These are phyloP conservation scores for Nymphaea colorata DNA, from an alignment of 164 flowering plant genomes.

Conservation along the genomic window DNA sequence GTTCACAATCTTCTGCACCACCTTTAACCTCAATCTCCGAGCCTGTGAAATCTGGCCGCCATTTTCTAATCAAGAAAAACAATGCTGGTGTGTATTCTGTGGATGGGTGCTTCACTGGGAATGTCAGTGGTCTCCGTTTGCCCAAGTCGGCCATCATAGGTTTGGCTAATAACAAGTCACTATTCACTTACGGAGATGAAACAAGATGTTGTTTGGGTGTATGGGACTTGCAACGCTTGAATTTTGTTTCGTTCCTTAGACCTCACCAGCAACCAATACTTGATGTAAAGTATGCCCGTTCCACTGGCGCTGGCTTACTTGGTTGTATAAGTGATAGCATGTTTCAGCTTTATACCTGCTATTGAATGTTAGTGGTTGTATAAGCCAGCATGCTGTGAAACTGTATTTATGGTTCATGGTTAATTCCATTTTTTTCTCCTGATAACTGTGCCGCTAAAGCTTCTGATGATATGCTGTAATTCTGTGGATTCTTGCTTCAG, in stretches of 20 bases:
- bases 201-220: slow-evolving; percentile 27
- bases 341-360: slow-evolving; percentile 43
- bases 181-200: slow-evolving; percentile 70
- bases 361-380: background rate
- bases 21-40: slow-evolving; percentile 23
- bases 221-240: slow-evolving; percentile 53
- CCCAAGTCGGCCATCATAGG: slow-evolving; percentile 54
- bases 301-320: slow-evolving; percentile 27
- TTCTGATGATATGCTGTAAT: no score
- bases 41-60: slow-evolving; percentile 43
- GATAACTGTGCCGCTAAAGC: no score
- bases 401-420: no score
- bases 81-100: slow-evolving; percentile 25
- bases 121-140: slow-evolving; percentile 47
- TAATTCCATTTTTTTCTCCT: no score
- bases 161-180: slow-evolving; percentile 12
- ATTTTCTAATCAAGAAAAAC: slow-evolving; percentile 33
- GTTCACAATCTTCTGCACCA: slow-evolving; percentile 33
- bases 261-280: slow-evolving; percentile 32
- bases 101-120: slow-evolving; percentile 22
- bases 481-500: no score
- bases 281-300: slow-evolving; percentile 44
- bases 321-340: slow-evolving; percentile 57
- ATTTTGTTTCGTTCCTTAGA: slow-evolving; percentile 23
- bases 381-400: no score